Conservation (phyloP, 371 early-diverging fungal species). For the Conidiobolus incongruus region DNA sequence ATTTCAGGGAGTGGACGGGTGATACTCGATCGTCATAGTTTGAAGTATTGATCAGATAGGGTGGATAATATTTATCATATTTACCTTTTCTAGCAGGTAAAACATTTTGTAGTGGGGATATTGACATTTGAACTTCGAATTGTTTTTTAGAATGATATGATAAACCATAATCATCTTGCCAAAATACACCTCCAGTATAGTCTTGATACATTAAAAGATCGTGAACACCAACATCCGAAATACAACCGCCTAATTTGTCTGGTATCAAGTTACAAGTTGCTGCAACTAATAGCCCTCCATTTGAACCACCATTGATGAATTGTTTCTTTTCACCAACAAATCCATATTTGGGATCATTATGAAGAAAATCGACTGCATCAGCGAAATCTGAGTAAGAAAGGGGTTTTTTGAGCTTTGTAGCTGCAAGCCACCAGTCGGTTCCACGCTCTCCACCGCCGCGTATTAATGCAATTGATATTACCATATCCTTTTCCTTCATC, state of each 20-base stretch:
- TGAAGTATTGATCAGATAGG: too few species aligned
- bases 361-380: slow-evolving; percentile 17
- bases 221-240: slow-evolving; percentile 22
- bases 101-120: too few species aligned
- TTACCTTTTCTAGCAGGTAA: too few species aligned
- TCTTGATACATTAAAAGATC: slow-evolving; percentile 30
- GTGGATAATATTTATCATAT: too few species aligned
- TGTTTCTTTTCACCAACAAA: slow-evolving; percentile 17
- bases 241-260: slow-evolving; percentile 21
- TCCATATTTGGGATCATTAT: too few species aligned
- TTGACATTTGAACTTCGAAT: too few species aligned
- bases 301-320: slow-evolving; percentile 43
- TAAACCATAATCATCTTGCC: too few species aligned
- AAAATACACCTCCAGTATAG: slow-evolving; percentile 28
- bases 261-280: slow-evolving; percentile 16
- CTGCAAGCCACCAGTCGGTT: slow-evolving; percentile 20
- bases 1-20: too few species aligned
- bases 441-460: slow-evolving; percentile 23
- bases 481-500: slow-evolving; percentile 18
- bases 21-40: too few species aligned
- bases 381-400: slow-evolving; percentile 23
- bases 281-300: slow-evolving; percentile 34
- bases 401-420: slow-evolving; percentile 15
- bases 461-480: slow-evolving; percentile 12
- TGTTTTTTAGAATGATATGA: too few species aligned